A percentile compares a stretch with the other conserved stretches of the same genome.
These are phyloP conservation scores for Colletotrichum echinochloae DNA, from an alignment of 2,329 filamentous ascomycete genomes.

Conservation along the genomic window DNA sequence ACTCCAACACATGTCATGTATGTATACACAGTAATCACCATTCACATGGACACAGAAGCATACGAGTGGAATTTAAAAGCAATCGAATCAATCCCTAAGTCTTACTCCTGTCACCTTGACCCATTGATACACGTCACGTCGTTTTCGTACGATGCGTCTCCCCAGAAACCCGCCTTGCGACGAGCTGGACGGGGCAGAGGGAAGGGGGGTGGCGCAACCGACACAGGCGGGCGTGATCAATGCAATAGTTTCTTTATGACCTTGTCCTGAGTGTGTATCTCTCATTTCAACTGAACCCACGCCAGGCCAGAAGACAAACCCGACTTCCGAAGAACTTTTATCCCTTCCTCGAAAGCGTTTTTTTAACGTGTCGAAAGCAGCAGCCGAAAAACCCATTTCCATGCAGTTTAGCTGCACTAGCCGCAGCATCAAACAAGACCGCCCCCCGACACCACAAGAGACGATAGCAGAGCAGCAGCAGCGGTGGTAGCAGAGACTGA, in stretches of 20 bases:
- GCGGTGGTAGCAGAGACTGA: slow-evolving; percentile 25
- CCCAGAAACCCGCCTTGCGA: slow-evolving; percentile 5
- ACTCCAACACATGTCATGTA: background rate
- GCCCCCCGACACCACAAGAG: slow-evolving; percentile 39
- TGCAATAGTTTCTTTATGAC: slow-evolving; percentile 41
- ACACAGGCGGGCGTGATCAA: slow-evolving; percentile 34
- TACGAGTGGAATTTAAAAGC: background rate
- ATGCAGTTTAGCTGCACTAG: slow-evolving; percentile 37
- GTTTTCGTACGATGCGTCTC: slow-evolving; percentile 25
- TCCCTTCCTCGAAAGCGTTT: slow-evolving; percentile 35
- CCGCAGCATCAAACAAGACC: slow-evolving; percentile 36
- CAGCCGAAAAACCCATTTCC: slow-evolving; percentile 37
- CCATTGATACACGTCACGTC: slow-evolving; percentile 39
- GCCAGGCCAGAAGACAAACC: slow-evolving; percentile 39
- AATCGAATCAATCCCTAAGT: slow-evolving; percentile 34
- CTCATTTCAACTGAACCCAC: slow-evolving; percentile 36
- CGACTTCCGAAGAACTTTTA: slow-evolving; percentile 34
- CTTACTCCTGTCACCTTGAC: slow-evolving; percentile 35
- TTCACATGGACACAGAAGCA: background rate
- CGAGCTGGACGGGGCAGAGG: background rate
- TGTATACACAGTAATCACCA: background rate
- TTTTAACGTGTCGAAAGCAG: slow-evolving; percentile 41
- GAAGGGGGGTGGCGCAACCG: background rate
- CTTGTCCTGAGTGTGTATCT: slow-evolving; percentile 41
- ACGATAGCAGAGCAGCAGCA: slow-evolving; percentile 35